A percentile compares a stretch with the other conserved stretches of the same genome.
Conservation (phyloP, 2,329 filamentous ascomycete genomes). For the Emmonsia crescens region DNA sequence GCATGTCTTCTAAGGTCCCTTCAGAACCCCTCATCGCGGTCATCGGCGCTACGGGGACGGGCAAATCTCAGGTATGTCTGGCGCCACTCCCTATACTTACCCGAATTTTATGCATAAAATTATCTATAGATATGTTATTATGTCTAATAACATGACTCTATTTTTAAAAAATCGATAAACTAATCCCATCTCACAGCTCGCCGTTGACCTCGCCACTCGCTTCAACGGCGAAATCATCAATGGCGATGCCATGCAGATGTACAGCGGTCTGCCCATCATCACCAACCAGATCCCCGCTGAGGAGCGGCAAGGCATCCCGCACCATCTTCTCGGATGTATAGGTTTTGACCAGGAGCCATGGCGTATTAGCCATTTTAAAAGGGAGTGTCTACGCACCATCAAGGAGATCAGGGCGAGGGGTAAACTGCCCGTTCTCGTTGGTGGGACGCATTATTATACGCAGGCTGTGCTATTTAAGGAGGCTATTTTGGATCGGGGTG, state of each 20-base stretch:
- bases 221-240: slow-evolving; percentile 95
- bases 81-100: too few species aligned
- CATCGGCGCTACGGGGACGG: slow-evolving; percentile 82
- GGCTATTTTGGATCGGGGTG: slow-evolving; percentile 41
- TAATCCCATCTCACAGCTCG: slow-evolving; percentile 50
- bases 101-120: background rate
- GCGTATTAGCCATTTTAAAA: slow-evolving; percentile 68
- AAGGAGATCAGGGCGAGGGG: slow-evolving; percentile 66
- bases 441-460: slow-evolving; percentile 91
- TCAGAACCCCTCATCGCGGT: slow-evolving; percentile 62
- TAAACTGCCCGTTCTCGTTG: slow-evolving; percentile 78
- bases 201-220: slow-evolving; percentile 70
- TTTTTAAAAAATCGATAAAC: background rate
- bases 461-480: slow-evolving; percentile 79
- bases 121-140: background rate
- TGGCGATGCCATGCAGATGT: slow-evolving; percentile 96
- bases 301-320: slow-evolving; percentile 69
- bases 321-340: slow-evolving; percentile 78
- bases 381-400: slow-evolving; percentile 58
- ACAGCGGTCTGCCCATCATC: slow-evolving; percentile 80
- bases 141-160: background rate
- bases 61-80: slow-evolving; percentile 78
- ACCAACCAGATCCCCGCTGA: slow-evolving; percentile 78
- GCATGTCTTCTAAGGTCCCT: slow-evolving; percentile 14
- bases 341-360: slow-evolving; percentile 67